Conservation (phyloP, 2,329 filamentous ascomycete species). For the Fusarium agapanthi region DNA sequence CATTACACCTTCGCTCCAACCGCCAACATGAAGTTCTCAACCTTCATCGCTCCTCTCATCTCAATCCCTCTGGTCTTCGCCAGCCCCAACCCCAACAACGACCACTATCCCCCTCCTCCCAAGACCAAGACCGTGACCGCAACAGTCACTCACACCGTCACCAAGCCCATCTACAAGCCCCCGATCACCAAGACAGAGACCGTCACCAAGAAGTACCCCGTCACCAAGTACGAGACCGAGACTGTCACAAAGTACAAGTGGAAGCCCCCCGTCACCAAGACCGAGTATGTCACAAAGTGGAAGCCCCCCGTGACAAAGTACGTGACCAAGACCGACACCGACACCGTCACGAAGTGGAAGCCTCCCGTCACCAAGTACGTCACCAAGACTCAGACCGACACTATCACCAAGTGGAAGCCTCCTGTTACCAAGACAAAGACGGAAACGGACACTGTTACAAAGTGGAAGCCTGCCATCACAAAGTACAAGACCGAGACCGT, state of each 20-base stretch:
- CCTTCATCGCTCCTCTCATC: constrained; percentile 16
- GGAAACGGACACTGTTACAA: neutral
- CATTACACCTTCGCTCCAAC: constrained; percentile 3
- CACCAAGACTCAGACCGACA: constrained; percentile 2
- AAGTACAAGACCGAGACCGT: constrained; percentile 16
- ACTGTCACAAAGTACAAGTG: constrained; percentile 17
- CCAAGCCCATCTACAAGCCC: constrained; percentile 22
- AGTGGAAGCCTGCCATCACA: constrained; percentile 8
- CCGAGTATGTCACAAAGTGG: constrained; percentile 15
- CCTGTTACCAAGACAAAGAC: neutral
- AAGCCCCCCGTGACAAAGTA: constrained; percentile 15
- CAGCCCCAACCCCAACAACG: constrained; percentile 9
- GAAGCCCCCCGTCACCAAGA: constrained; percentile 20
- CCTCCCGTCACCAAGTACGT: constrained; percentile 1
- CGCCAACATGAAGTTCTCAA: constrained; percentile 25
- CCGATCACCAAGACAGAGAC: constrained; percentile 26
- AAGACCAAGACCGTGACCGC: constrained; percentile 28
- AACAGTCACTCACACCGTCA: constrained; percentile 22
- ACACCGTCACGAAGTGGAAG: constrained; percentile 1
- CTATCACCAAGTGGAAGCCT: neutral
- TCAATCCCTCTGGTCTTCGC: constrained; percentile 16
- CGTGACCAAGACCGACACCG: constrained; percentile 1
- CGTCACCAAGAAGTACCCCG: constrained; percentile 16
- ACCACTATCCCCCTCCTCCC: neutral
- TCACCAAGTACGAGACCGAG: constrained; percentile 7